These are phyloP conservation scores for Citrus glauca DNA, from an alignment of 345 rosid species.

Conservation along the genomic window DNA sequence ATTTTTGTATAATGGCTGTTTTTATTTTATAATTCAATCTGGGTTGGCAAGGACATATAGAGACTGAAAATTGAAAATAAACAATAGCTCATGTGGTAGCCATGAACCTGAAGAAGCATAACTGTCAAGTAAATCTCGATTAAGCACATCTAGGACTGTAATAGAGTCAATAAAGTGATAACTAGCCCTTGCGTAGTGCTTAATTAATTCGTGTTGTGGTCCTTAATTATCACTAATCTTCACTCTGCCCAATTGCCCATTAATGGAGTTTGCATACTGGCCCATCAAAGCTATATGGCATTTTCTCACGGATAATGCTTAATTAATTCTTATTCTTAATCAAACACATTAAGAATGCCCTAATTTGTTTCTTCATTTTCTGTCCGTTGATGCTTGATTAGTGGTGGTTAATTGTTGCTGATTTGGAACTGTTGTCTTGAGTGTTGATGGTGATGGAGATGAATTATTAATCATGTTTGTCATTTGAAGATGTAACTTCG, in stretches of 20 bases:
- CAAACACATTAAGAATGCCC: too few relatives aligned
- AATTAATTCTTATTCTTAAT: neutral
- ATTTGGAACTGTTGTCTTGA: too few relatives aligned
- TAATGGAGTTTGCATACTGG: constrained; percentile 4
- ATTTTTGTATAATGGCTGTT: neutral
- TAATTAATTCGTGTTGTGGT: constrained; percentile 8
- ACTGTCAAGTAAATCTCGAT: neutral
- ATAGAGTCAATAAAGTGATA: constrained; percentile 19
- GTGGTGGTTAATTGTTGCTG: neutral
- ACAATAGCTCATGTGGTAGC: constrained; percentile 10
- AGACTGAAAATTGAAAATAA: neutral
- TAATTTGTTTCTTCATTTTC: too few relatives aligned
- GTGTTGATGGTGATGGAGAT: too few relatives aligned
- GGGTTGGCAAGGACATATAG: too few relatives aligned
- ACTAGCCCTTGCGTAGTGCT: constrained; percentile 15
- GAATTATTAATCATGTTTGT: too few relatives aligned
- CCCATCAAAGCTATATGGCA: neutral
- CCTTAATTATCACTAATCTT: constrained; percentile 18
- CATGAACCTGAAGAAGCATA: constrained; percentile 19
- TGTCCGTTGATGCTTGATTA: neutral
- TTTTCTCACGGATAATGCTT: neutral
- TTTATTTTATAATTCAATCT: neutral
- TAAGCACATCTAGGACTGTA: neutral
- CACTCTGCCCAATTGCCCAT: constrained; percentile 1
- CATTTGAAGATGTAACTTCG: too few relatives aligned